Conservation (phyloP, 2,329 filamentous ascomycete species). For the Ascochyta lentis region DNA sequence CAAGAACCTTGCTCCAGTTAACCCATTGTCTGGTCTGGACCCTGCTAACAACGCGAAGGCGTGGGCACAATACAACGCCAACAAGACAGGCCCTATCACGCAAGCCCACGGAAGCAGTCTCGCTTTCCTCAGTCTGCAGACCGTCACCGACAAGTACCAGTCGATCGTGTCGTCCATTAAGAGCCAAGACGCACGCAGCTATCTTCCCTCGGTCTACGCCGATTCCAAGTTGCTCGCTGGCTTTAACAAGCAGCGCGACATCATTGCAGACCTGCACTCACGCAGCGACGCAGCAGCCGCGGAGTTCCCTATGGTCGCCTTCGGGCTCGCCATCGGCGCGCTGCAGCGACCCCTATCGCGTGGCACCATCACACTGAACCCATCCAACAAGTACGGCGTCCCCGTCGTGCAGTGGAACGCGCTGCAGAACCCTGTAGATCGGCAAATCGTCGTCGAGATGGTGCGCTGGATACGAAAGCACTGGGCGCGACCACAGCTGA, state of each 20-base stretch:
- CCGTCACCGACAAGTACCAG: slow-evolving; percentile 24
- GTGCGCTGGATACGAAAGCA: slow-evolving; percentile 46
- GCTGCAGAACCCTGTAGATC: slow-evolving; percentile 47
- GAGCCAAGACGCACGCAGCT: slow-evolving; percentile 23
- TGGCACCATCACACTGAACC: slow-evolving; percentile 48
- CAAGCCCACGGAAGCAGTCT: slow-evolving; percentile 34
- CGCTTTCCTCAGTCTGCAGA: slow-evolving; percentile 29
- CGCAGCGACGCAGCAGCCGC: slow-evolving; percentile 38
- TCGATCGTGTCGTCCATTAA: slow-evolving; percentile 27
- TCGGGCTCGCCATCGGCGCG: slow-evolving; percentile 29
- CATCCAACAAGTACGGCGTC: slow-evolving; percentile 37
- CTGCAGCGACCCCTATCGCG: slow-evolving; percentile 39
- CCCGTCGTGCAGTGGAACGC: slow-evolving; percentile 47
- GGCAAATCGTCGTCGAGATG: slow-evolving; percentile 43
- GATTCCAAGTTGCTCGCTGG: slow-evolving; percentile 28
- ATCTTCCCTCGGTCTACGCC: slow-evolving; percentile 28
- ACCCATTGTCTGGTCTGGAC: slow-evolving; percentile 29
- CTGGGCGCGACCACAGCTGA: slow-evolving; percentile 41
- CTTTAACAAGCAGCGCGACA: slow-evolving; percentile 33
- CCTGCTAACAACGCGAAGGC: slow-evolving; percentile 34
- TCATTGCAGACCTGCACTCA: slow-evolving; percentile 30
- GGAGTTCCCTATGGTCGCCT: slow-evolving; percentile 40
- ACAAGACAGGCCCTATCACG: slow-evolving; percentile 38
- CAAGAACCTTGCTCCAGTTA: slow-evolving; percentile 30
- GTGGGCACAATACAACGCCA: slow-evolving; percentile 34